These are phyloP conservation scores for Grammothele lineata DNA, from an alignment of 768 basidiomycete genomes.

Conservation along the genomic window DNA sequence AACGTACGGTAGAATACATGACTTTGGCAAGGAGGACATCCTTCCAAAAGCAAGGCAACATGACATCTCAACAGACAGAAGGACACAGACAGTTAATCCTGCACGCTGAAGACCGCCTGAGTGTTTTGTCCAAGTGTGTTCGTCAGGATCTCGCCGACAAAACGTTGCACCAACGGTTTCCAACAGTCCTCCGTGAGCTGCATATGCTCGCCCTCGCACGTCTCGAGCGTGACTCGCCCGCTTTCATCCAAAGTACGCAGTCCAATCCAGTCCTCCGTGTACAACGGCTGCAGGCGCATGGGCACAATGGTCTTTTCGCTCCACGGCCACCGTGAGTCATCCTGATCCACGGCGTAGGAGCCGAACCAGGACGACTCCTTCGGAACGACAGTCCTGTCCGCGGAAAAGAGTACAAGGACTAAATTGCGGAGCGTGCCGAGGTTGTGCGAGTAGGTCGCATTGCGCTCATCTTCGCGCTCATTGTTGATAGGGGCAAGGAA, in stretches of 20 bases:
- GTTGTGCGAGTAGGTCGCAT: conserved; percentile 56
- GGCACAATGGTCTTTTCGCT: conserved; percentile 47
- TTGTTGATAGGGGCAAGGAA: conserved; percentile 82
- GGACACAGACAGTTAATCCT: background rate
- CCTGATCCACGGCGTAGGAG: conserved; percentile 47
- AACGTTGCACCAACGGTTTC: conserved; percentile 28
- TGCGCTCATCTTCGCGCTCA: conserved; percentile 52
- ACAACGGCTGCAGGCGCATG: conserved; percentile 70
- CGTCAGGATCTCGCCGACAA: conserved; percentile 20
- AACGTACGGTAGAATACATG: too few species aligned
- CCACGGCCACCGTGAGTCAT: conserved; percentile 21
- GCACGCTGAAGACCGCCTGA: conserved; percentile 2
- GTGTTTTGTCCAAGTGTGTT: background rate
- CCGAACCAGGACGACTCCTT: conserved; percentile 89
- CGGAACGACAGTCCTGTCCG: conserved; percentile 76
- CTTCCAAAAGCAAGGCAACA: too few species aligned
- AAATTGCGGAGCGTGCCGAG: conserved; percentile 60
- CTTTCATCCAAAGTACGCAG: conserved; percentile 65
- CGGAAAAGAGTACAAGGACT: conserved; percentile 67
- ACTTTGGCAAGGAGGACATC: too few species aligned
- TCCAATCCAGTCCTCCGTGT: conserved; percentile 80
- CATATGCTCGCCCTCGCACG: conserved; percentile 79
- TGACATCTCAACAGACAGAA: too few species aligned
- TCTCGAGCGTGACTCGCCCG: conserved; percentile 52
- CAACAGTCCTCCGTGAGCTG: conserved; percentile 40